A percentile compares a stretch with the other conserved stretches of the same genome.
Evolutionary conservation across 768 basidiomycete genomes (phyloP).

Genomic region (Suillus placidus): DNA sequence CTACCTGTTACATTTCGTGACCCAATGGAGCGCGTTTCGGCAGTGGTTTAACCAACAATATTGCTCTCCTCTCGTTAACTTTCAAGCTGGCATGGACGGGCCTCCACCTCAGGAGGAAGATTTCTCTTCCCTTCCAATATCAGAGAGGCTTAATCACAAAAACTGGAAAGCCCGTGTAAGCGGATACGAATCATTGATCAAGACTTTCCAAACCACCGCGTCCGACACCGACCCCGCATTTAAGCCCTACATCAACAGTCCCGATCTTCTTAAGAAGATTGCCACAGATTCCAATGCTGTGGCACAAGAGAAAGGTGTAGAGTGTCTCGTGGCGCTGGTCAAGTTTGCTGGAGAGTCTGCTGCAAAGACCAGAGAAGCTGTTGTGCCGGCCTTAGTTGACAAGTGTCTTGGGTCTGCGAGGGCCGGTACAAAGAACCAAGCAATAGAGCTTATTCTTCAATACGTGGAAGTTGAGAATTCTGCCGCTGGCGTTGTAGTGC

Average conservation of each 20-base stretch:
- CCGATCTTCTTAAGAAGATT: conserved; percentile 83
- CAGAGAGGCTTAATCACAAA: conserved; percentile 88
- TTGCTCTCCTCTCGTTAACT: conserved; percentile 1
- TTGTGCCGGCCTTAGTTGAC: conserved; percentile 92
- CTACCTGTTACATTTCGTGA: conserved; percentile 6
- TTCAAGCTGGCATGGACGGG: conserved; percentile 70
- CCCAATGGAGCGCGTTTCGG: conserved; percentile 6
- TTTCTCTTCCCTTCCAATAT: conserved; percentile 76
- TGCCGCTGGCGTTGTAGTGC: conserved; percentile 84
- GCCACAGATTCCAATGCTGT: conserved; percentile 92
- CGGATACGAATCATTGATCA: conserved; percentile 86
- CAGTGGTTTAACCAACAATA: conserved; percentile 7
- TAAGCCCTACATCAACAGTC: conserved; percentile 80
- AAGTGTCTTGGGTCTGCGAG: conserved; percentile 93
- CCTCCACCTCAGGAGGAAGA: conserved; percentile 93
- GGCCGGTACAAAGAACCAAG: conserved; percentile 87
- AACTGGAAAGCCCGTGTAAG: conserved; percentile 99
- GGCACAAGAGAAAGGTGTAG: conserved; percentile 97
- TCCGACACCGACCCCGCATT: conserved; percentile 95
- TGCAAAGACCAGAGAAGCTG: conserved; percentile 74
- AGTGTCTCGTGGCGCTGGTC: conserved; percentile 82
- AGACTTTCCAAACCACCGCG: conserved; percentile 84
- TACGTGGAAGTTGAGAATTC: conserved; percentile 94
- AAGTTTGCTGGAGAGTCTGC: conserved; percentile 91
- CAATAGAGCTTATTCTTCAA: conserved; percentile 81